phyloP scores from a whole-genome alignment of 106 monocot species.

The Acanthochlamys bracteata region DNA sequence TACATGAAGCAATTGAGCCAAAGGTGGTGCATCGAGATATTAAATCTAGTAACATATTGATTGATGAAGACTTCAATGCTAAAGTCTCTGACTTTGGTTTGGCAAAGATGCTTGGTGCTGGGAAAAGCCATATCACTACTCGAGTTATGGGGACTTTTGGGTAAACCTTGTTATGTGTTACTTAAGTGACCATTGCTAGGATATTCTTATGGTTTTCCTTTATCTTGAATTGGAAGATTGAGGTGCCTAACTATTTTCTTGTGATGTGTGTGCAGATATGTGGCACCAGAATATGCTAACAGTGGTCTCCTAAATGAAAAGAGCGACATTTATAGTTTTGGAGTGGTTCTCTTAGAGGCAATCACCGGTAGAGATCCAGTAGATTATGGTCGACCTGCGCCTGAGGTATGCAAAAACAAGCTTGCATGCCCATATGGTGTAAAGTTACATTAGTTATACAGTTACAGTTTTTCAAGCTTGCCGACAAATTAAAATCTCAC shows the following conservation, averaged over 20 bases:
- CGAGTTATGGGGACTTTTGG: slow-evolving; percentile 77
- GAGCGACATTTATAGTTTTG: slow-evolving; percentile 69
- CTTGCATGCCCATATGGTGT: neutral
- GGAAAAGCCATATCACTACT: slow-evolving; percentile 59
- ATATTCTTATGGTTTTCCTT: neutral
- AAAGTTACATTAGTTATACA: neutral
- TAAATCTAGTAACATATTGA: slow-evolving; percentile 66
- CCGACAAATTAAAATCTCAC: neutral
- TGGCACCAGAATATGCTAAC: slow-evolving; percentile 74
- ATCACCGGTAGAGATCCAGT: slow-evolving; percentile 75
- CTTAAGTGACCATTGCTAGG: neutral
- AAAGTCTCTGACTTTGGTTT: slow-evolving; percentile 73
- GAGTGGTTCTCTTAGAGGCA: slow-evolving; percentile 58
- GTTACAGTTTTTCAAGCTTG: neutral
- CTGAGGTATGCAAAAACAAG: slow-evolving; percentile 35
- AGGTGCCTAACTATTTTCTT: neutral
- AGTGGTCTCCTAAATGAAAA: slow-evolving; percentile 68
- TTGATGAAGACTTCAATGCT: slow-evolving; percentile 54
- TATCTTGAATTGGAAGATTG: neutral
- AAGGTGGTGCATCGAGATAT: slow-evolving; percentile 73
- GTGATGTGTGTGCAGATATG: slow-evolving; percentile 32
- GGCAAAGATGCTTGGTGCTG: slow-evolving; percentile 58
- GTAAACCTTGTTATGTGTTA: slow-evolving; percentile 11
- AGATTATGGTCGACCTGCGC: slow-evolving; percentile 56
- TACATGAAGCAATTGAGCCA: slow-evolving; percentile 71